phyloP scores from a whole-genome alignment of 1,284 basidiomycete species.

The Ceratobasidium sp. region DNA sequence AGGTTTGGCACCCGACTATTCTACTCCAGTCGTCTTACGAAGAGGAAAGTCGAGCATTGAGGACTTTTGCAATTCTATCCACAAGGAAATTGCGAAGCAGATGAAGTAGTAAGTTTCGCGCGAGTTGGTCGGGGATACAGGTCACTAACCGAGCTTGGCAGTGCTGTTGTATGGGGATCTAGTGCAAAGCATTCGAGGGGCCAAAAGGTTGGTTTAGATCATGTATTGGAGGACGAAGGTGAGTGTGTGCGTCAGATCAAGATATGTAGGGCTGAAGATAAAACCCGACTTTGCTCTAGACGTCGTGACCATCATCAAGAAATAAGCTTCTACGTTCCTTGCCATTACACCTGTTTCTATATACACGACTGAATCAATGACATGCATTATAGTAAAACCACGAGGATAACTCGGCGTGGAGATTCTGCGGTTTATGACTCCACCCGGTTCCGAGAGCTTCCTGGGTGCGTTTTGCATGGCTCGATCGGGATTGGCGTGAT shows the following conservation, averaged over 20 bases:
- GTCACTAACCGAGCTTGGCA: slow-evolving; percentile 47
- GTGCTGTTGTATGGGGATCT: slow-evolving; percentile 90
- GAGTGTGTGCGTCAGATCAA: slow-evolving; percentile 55
- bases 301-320: slow-evolving; percentile 86
- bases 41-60: slow-evolving; percentile 69
- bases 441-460: too few relatives aligned
- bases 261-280: slow-evolving; percentile 11
- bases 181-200: slow-evolving; percentile 96
- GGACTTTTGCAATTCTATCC: slow-evolving; percentile 90
- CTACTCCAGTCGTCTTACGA: slow-evolving; percentile 75
- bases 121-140: slow-evolving; percentile 16
- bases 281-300: slow-evolving; percentile 42
- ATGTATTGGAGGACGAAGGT: slow-evolving; percentile 89
- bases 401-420: too few relatives aligned
- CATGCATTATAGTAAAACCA: neutral
- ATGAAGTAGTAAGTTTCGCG: slow-evolving; percentile 77
- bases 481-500: too few relatives aligned
- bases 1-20: slow-evolving; percentile 90
- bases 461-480: too few relatives aligned
- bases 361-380: neutral
- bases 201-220: slow-evolving; percentile 94
- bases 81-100: slow-evolving; percentile 92
- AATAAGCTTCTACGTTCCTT: slow-evolving; percentile 53
- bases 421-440: too few relatives aligned
- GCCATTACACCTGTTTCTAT: neutral